phyloP scores from a whole-genome alignment of 2,329 filamentous ascomycete genomes.

The Colletotrichum spinosum region DNA sequence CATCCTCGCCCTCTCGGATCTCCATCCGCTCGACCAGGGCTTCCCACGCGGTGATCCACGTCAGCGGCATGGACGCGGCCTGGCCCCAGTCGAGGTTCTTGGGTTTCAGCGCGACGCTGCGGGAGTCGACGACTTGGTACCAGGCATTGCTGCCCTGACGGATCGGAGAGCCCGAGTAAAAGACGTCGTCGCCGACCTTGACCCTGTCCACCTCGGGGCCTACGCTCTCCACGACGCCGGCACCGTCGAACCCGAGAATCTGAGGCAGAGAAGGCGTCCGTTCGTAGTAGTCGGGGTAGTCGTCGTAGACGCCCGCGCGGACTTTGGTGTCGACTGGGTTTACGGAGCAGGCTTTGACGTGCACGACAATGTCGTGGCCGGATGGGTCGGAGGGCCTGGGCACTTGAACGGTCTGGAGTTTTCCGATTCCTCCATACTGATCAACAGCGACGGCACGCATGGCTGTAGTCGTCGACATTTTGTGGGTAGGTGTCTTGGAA shows the following conservation, averaged over 20 bases:
- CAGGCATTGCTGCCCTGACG: not conserved
- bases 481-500: too few species aligned
- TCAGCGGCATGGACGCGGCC: not conserved
- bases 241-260: not conserved
- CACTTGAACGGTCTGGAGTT: not conserved
- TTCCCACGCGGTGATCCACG: conserved; percentile 2
- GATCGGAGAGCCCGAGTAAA: not conserved
- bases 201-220: not conserved
- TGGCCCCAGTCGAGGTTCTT: conserved; percentile 1
- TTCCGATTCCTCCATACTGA: not conserved
- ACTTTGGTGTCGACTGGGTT: conserved; percentile 1
- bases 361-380: not conserved
- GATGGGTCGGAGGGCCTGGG: not conserved
- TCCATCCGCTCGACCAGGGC: not conserved
- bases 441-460: not conserved
- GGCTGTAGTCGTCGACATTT: not conserved
- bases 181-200: conserved; percentile 1
- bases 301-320: not conserved
- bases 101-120: not conserved
- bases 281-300: not conserved
- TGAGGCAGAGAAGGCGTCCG: not conserved
- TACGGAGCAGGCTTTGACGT: not conserved
- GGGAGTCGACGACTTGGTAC: not conserved
- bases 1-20: not conserved
- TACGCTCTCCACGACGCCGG: not conserved